Evolutionary conservation across 805 yeast species (phyloP).

Genomic region (Metschnikowia corniflorae): DNA sequence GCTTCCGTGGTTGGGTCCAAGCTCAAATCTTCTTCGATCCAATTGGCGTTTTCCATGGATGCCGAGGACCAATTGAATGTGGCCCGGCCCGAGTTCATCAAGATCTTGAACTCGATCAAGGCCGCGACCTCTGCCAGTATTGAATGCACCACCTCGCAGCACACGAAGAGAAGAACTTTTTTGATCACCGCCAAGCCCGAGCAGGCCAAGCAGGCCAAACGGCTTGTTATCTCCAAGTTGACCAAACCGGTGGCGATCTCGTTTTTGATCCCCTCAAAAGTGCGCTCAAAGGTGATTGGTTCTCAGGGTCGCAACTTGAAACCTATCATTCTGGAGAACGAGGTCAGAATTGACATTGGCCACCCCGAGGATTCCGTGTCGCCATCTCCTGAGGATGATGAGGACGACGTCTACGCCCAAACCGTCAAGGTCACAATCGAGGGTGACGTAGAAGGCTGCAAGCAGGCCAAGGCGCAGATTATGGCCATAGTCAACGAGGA

Average conservation of each 20-base stretch:
- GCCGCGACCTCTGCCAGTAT: slow-evolving; percentile 59
- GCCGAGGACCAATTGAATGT: slow-evolving; percentile 64
- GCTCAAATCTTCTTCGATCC: slow-evolving; percentile 54
- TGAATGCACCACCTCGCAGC: slow-evolving; percentile 78
- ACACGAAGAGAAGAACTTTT: slow-evolving; percentile 75
- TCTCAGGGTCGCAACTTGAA: slow-evolving; percentile 78
- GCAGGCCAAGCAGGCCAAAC: slow-evolving; percentile 65
- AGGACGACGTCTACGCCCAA: slow-evolving; percentile 56
- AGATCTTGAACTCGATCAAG: slow-evolving; percentile 62
- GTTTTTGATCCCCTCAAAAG: slow-evolving; percentile 69
- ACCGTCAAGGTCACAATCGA: slow-evolving; percentile 61
- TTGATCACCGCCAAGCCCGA: slow-evolving; percentile 72
- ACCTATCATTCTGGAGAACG: slow-evolving; percentile 68
- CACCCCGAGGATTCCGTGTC: slow-evolving; percentile 21
- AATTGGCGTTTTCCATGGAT: slow-evolving; percentile 76
- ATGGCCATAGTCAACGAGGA: slow-evolving; percentile 70
- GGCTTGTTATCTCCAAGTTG: slow-evolving; percentile 70
- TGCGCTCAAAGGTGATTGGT: slow-evolving; percentile 81
- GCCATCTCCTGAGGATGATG: slow-evolving; percentile 26
- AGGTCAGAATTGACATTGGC: slow-evolving; percentile 69
- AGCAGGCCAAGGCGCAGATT: slow-evolving; percentile 67
- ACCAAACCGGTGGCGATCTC: slow-evolving; percentile 65
- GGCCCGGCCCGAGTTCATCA: slow-evolving; percentile 61
- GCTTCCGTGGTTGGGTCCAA: slow-evolving; percentile 19
- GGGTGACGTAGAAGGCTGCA: slow-evolving; percentile 84